Evolutionary conservation across 257 asterid genomes (phyloP).

Genomic region (Parsonsia alboflavescens): DNA sequence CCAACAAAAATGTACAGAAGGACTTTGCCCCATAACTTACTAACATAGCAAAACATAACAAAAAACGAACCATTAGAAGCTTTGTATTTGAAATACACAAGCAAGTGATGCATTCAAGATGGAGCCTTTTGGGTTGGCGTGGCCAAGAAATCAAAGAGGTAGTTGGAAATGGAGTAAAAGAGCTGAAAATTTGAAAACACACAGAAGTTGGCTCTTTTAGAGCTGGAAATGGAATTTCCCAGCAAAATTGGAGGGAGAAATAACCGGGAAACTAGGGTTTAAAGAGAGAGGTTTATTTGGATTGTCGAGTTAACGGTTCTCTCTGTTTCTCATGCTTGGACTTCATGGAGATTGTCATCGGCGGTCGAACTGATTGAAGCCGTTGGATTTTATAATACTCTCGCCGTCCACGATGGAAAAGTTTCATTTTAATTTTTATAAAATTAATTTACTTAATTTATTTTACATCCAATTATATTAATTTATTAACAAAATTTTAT

Average conservation of each 20-base stretch:
- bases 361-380: no score
- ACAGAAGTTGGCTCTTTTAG: slow-evolving; percentile 11
- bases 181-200: slow-evolving; percentile 5
- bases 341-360: not conserved
- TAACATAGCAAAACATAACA: not conserved
- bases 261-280: slow-evolving; percentile 9
- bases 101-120: slow-evolving; percentile 2
- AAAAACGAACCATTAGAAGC: not conserved
- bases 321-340: not conserved
- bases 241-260: not conserved
- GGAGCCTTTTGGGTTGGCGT: not conserved
- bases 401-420: no score
- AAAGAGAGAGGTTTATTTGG: slow-evolving; percentile 7
- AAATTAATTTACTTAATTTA: no score
- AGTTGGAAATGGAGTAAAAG: not conserved
- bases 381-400: no score
- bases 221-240: slow-evolving; percentile 6
- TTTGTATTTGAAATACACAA: not conserved
- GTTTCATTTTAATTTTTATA: no score
- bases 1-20: not conserved
- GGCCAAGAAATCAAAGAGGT: not conserved
- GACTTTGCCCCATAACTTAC: not conserved
- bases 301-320: not conserved
- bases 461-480: no score
- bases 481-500: no score